Evolutionary conservation across 2,329 filamentous ascomycete species (phyloP).

Genomic region (Ambrosiella xylebori): DNA sequence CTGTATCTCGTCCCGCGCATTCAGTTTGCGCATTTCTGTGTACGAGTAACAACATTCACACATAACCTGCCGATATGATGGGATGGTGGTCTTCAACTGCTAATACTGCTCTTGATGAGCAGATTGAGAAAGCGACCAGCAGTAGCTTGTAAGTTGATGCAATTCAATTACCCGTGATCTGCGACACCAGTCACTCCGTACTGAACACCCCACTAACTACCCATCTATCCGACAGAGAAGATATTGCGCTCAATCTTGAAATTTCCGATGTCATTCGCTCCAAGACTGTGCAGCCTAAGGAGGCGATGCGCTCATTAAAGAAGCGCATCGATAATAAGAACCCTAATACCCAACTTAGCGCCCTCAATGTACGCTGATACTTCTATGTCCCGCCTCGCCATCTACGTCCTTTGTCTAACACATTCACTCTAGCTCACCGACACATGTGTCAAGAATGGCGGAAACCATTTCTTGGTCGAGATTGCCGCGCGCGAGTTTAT

Average conservation of each 20-base stretch:
- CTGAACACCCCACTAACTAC: slow-evolving; percentile 15
- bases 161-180: neutral
- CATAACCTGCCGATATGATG: slow-evolving; percentile 47
- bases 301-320: slow-evolving; percentile 94
- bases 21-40: neutral
- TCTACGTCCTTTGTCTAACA: neutral
- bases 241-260: slow-evolving; percentile 92
- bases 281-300: slow-evolving; percentile 91
- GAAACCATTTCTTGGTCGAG: slow-evolving; percentile 83
- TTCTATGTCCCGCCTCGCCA: neutral
- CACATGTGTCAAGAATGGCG: slow-evolving; percentile 97
- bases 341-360: slow-evolving; percentile 86
- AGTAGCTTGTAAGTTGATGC: slow-evolving; percentile 62
- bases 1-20: neutral
- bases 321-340: slow-evolving; percentile 92
- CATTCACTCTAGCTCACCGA: slow-evolving; percentile 57
- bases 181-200: neutral
- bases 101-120: slow-evolving; percentile 84
- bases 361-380: slow-evolving; percentile 53
- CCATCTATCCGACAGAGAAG: slow-evolving; percentile 44
- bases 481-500: slow-evolving; percentile 96
- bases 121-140: slow-evolving; percentile 86
- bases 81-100: slow-evolving; percentile 89
- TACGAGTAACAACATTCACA: neutral
- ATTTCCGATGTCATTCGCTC: slow-evolving; percentile 96